Base-by-base conservation (phyloP, 208 protist genomes). In the Wallacemonas sp. region DNA sequence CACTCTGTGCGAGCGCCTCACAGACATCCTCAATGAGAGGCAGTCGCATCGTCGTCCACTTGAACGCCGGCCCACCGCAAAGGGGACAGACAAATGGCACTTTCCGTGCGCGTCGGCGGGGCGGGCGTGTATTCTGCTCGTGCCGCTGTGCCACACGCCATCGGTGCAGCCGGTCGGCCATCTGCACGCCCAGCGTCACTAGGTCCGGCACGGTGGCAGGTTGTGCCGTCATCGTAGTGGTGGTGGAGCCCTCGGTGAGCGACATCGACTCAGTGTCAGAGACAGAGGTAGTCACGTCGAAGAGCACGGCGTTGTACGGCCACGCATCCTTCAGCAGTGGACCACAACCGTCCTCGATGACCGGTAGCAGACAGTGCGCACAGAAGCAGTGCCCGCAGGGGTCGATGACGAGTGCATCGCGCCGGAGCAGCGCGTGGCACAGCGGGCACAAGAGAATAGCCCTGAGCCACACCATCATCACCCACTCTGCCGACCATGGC, bases 321-420 rank as follows among this genome's bases (percentile, higher is more conserved):
- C 76, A 78, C 29, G 24, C 30, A 48, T 68, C 65, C 15, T 33
- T 34, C 45, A n/a, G 30, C 39, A 84, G 46, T 10, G 67, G 63
- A 41, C 45, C 53, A 41, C 68, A 85, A 0, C 89, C 85, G 2
- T 84, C 58, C 71, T 92, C 89, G 4, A 92, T 62, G 4, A 59
- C 85, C 12, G 15, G 24, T 63, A 91, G 83, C 45, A 94, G 86
- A 67, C 89, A 94, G 30, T 71, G 44, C 26, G 79, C 71, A 57
- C 89, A 94, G 73, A 92, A 94, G 27, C 52, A 72, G 64, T 94
- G 89, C 0, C 89, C 89, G 45, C 89, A 94, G 10, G 79, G 83
- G 34, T 87, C 76, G 32, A 91, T 64, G 22, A 68, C 75, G 22
- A 72, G 69, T 5, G 84, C 74, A 4, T 84, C 62, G 33, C 73